Evolutionary conservation across 108 stramenopile species (phyloP), one percentile per base, ranked within the genome.

Genomic region (Nitzschia inconspicua): DNA sequence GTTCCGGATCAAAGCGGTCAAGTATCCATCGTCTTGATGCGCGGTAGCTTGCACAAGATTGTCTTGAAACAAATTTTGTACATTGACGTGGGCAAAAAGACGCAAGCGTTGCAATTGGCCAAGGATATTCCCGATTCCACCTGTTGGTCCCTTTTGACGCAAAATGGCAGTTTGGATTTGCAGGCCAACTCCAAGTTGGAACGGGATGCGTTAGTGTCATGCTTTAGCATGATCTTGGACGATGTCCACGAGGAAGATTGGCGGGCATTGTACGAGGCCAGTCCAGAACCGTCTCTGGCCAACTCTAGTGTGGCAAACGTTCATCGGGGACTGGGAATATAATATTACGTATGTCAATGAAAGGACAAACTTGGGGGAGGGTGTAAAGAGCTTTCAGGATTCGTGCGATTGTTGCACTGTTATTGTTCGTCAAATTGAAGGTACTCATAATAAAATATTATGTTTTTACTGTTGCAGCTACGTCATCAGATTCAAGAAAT

Each of bases 11-110:
- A 71, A 62, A 28, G 34, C 41, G 68, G 68, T 3, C 47, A 71
- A 27, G 69, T 58, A 3, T 64, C 50, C 20, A 61, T 72, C n/a
- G 70, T 78, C 20, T 40, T 79, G 54, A 72, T 84, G 75, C 60
- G 74, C 8, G 82, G 82, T 37, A 63, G 75, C 26, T 10, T 74
- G 11, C 82, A 84, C 41, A 48, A 39, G 14, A 79, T 84, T 43
- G 37, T 76, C 11, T 47, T 84, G 46, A 47, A 49, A 0, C 65
- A 79, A 54, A 55, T 84, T 4, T 30, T 84, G 27, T 84, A 84
- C 53, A 65, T 84, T 44, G 82, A 84, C 40, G 78, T 84, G 0
- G 82, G 82, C 8, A 84, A 84, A 50, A 69, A 73, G 43, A 84
- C 82, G 8, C 57, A 72, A 24, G 82, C 82, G 11, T 46, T 84